These are phyloP conservation scores for Globisporangium irregulare DNA, from an alignment of 352 stramenopile genomes.

Conservation along the genomic window DNA sequence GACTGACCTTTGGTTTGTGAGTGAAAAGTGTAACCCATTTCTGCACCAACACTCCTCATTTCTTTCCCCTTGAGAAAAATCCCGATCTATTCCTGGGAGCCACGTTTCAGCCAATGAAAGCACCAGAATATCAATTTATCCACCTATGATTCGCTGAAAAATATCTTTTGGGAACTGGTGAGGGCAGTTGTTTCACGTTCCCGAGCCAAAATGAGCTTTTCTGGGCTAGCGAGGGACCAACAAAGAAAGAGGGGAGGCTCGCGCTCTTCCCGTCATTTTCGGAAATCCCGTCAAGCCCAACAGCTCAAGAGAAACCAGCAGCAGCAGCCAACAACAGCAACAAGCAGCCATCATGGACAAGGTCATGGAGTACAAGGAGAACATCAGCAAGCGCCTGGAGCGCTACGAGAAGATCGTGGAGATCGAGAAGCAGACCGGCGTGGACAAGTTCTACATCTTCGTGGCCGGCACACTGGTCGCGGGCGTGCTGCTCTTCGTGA, in stretches of 20 bases:
- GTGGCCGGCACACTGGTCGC: slow-evolving; percentile 36
- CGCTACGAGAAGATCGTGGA: slow-evolving; percentile 83
- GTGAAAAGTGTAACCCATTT: slow-evolving; percentile 7
- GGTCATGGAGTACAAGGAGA: slow-evolving; percentile 79
- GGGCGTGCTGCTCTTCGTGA: slow-evolving; percentile 73
- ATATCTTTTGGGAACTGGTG: too few relatives aligned
- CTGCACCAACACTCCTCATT: slow-evolving; percentile 2
- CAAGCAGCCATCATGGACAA: slow-evolving; percentile 60
- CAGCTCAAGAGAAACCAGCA: slow-evolving; percentile 28
- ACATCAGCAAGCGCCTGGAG: slow-evolving; percentile 76
- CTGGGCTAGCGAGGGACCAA: not conserved
- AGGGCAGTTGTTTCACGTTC: not conserved
- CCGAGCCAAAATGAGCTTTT: slow-evolving; percentile 3
- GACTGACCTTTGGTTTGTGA: not conserved
- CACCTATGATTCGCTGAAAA: not conserved
- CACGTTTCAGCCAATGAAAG: not conserved
- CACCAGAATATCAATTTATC: too few relatives aligned
- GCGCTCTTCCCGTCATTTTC: slow-evolving; percentile 33
- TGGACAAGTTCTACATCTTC: slow-evolving; percentile 90
- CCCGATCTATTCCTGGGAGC: not conserved
- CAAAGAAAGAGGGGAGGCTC: not conserved
- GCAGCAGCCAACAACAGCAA: not conserved
- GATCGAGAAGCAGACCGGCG: slow-evolving; percentile 79
- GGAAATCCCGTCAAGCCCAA: not conserved
- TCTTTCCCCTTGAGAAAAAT: not conserved